Percentiles rank a stretch among this genome's conserved stretches.
Conservation (phyloP, 441 rosid species). For the Erodium chrysanthum region DNA sequence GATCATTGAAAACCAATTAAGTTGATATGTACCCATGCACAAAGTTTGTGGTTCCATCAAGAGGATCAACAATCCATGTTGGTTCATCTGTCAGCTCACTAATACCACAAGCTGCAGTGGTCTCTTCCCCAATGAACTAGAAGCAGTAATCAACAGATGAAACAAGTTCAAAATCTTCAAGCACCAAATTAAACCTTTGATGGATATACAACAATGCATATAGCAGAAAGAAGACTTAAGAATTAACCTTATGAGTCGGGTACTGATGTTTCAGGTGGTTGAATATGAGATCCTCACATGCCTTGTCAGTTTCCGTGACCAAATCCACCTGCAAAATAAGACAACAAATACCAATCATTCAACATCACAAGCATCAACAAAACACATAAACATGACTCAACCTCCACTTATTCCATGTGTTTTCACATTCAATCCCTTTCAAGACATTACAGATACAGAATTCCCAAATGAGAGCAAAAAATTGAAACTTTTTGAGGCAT, state of each 20-base stretch:
- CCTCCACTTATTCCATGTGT: too few species aligned
- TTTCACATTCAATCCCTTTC: too few species aligned
- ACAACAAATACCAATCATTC: not conserved
- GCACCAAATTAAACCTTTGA: not conserved
- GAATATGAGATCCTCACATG: constrained; percentile 88
- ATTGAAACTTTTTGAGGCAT: too few species aligned
- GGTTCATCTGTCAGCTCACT: constrained; percentile 81
- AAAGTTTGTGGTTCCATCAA: constrained; percentile 95
- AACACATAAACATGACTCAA: not conserved
- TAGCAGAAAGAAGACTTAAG: constrained; percentile 4
- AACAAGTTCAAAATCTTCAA: constrained; percentile 6
- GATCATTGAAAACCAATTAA: constrained; percentile 3
- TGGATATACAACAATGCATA: not conserved
- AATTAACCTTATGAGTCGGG: constrained; percentile 64
- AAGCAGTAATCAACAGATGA: constrained; percentile 4
- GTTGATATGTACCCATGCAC: constrained; percentile 64
- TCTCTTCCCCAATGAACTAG: constrained; percentile 96
- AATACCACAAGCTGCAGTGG: constrained; percentile 69
- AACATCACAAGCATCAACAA: not conserved
- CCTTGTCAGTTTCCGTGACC: constrained; percentile 92
- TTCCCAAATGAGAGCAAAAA: not conserved
- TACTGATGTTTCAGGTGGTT: constrained; percentile 53
- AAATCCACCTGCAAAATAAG: constrained; percentile 57
- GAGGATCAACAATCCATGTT: constrained; percentile 98
- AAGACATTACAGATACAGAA: not conserved